Evolutionary conservation across 805 yeast species (phyloP).

Genomic region (Pichia eremophila): DNA sequence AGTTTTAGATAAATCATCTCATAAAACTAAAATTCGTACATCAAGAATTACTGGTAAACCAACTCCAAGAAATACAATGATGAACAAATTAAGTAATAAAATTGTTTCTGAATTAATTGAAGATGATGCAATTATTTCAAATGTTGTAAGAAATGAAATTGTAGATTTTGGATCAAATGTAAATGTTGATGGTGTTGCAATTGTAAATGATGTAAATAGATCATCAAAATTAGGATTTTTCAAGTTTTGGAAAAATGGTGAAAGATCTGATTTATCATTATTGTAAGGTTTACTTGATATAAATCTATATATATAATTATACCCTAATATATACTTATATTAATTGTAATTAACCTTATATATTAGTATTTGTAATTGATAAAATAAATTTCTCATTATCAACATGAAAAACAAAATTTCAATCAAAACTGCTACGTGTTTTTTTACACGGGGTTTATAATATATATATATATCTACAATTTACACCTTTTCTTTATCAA

Average conservation of each 20-base stretch:
- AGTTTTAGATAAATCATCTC: constrained; percentile 15
- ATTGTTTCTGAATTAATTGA: constrained; percentile 18
- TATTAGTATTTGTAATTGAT: too few relatives aligned
- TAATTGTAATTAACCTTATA: too few relatives aligned
- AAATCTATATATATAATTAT: too few relatives aligned
- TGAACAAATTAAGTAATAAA: constrained; percentile 15
- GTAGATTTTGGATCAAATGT: background rate
- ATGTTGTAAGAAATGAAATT: constrained; percentile 9
- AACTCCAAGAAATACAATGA: constrained; percentile 20
- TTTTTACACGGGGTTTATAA: too few relatives aligned
- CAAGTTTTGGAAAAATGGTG: constrained; percentile 8
- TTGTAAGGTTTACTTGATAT: too few relatives aligned
- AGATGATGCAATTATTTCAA: constrained; percentile 11
- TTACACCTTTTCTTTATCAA: too few relatives aligned
- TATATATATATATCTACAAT: too few relatives aligned
- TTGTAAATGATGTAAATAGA: constrained; percentile 4
- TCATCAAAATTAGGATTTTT: background rate
- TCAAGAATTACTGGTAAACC: constrained; percentile 24
- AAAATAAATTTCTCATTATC: too few relatives aligned
- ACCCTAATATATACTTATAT: too few relatives aligned
- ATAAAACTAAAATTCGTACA: constrained; percentile 23
- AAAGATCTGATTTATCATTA: background rate
- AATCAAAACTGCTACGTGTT: too few relatives aligned
- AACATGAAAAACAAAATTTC: too few relatives aligned
- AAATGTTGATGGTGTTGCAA: background rate